Percentiles rank a stretch among this genome's conserved stretches.
phyloP scores from a whole-genome alignment of 805 yeast genomes.

The Yarrowia yakushimensis region DNA sequence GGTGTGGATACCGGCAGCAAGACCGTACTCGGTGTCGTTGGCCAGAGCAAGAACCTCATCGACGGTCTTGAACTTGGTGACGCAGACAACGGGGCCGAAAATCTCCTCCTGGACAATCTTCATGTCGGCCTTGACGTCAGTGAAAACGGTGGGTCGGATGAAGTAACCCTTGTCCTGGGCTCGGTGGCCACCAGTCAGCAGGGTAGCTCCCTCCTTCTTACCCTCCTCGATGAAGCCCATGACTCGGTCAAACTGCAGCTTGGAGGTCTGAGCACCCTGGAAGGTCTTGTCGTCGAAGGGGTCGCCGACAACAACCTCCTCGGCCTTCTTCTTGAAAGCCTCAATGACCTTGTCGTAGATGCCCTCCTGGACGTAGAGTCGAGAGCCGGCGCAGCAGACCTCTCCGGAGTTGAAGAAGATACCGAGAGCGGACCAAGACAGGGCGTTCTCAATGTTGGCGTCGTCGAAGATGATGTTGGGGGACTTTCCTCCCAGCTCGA shows the following conservation, averaged over 20 bases:
- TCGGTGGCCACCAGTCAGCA: conserved; percentile 74
- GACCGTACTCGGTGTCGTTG: conserved; percentile 71
- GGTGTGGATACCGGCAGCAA: conserved; percentile 80
- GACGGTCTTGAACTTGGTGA: conserved; percentile 61
- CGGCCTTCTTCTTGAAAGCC: conserved; percentile 52
- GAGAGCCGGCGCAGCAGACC: conserved; percentile 92
- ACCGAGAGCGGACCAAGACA: conserved; percentile 68
- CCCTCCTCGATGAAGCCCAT: conserved; percentile 73
- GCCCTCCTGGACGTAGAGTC: conserved; percentile 81
- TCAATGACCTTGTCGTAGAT: conserved; percentile 70
- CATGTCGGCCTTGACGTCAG: conserved; percentile 63
- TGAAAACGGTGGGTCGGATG: conserved; percentile 72
- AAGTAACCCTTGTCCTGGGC: conserved; percentile 55
- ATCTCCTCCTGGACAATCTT: conserved; percentile 74
- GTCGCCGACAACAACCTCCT: conserved; percentile 59
- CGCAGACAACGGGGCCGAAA: conserved; percentile 80
- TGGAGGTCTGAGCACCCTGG: conserved; percentile 90
- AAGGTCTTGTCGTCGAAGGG: conserved; percentile 70
- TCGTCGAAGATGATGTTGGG: conserved; percentile 86
- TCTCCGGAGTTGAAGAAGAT: conserved; percentile 93
- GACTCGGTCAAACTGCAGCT: conserved; percentile 70
- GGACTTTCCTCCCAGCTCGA: conserved; percentile 95
- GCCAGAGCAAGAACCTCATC: conserved; percentile 68
- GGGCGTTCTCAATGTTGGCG: conserved; percentile 74
- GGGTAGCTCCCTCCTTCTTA: conserved; percentile 74